Evolutionary conservation across 495 filamentous ascomycete species (phyloP).

Genomic region (Aspergillus hancockii): DNA sequence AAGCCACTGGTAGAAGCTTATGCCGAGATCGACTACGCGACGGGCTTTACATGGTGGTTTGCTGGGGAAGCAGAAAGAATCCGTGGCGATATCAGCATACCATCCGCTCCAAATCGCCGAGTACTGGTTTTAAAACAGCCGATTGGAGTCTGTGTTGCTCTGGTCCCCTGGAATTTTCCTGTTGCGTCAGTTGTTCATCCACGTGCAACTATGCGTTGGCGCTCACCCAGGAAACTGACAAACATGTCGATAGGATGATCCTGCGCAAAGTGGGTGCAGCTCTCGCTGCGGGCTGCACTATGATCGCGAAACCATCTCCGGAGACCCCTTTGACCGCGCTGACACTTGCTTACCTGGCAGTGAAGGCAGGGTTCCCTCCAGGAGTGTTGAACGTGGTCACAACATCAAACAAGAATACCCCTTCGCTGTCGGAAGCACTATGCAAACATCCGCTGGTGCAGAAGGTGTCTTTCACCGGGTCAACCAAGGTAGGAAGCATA

Average conservation of each 20-base stretch:
- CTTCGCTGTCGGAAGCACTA: constrained; percentile 62
- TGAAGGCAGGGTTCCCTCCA: constrained; percentile 55
- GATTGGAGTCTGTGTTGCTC: constrained; percentile 61
- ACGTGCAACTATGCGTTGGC: too few species aligned
- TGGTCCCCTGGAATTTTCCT: constrained; percentile 70
- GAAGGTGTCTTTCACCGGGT: constrained; percentile 76
- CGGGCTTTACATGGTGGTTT: constrained; percentile 66
- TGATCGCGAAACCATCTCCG: constrained; percentile 63
- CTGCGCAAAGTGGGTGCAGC: constrained; percentile 69
- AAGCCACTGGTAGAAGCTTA: constrained; percentile 61
- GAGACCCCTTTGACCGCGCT: constrained; percentile 58
- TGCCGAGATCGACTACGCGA: constrained; percentile 61
- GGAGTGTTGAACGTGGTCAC: constrained; percentile 60
- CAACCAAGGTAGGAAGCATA: constrained; percentile 61
- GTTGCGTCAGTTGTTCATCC: constrained; percentile 37
- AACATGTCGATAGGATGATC: constrained; percentile 48
- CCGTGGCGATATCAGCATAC: constrained; percentile 57
- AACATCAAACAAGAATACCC: constrained; percentile 61
- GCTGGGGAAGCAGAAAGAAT: constrained; percentile 70
- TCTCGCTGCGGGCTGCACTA: constrained; percentile 70
- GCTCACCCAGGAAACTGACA: too few species aligned
- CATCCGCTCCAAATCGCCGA: constrained; percentile 58
- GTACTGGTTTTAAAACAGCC: constrained; percentile 72
- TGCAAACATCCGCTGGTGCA: constrained; percentile 64
- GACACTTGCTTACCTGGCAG: constrained; percentile 53